These are phyloP conservation scores for Termitomyces sp. DNA, from an alignment of 768 basidiomycete species.

Conservation along the genomic window DNA sequence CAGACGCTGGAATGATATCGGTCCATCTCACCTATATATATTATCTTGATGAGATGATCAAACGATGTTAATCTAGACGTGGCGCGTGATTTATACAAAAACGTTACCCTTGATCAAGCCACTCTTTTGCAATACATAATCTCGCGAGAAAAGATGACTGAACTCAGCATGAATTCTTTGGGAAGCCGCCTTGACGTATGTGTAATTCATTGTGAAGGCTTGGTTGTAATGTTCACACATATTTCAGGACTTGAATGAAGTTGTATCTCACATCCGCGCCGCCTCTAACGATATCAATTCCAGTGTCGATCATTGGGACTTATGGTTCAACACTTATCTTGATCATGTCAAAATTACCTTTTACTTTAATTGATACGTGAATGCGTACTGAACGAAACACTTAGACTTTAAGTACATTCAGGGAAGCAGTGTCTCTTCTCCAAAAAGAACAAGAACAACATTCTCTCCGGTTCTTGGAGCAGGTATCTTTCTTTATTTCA, in stretches of 20 bases:
- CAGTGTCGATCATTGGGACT: not conserved
- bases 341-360: not conserved
- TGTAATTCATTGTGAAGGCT: not conserved
- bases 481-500: not conserved
- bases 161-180: slow-evolving; percentile 23
- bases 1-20: slow-evolving; percentile 69
- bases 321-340: not conserved
- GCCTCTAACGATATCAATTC: slow-evolving; percentile 1
- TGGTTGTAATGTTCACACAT: not conserved
- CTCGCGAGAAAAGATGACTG: slow-evolving; percentile 34
- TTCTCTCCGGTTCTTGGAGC: slow-evolving; percentile 1
- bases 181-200: slow-evolving; percentile 20
- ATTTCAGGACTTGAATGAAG: slow-evolving; percentile 12
- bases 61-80: slow-evolving; percentile 32
- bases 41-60: slow-evolving; percentile 1
- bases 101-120: slow-evolving; percentile 55
- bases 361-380: not conserved
- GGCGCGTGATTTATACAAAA: slow-evolving; percentile 62
- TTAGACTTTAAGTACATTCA: slow-evolving; percentile 4
- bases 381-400: not conserved
- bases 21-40: slow-evolving; percentile 26
- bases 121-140: slow-evolving; percentile 40
- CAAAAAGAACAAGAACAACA: not conserved
- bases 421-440: not conserved
- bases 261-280: slow-evolving; percentile 3